These are phyloP conservation scores for Calocybe indica DNA, from an alignment of 768 basidiomycete genomes.

Conservation along the genomic window DNA sequence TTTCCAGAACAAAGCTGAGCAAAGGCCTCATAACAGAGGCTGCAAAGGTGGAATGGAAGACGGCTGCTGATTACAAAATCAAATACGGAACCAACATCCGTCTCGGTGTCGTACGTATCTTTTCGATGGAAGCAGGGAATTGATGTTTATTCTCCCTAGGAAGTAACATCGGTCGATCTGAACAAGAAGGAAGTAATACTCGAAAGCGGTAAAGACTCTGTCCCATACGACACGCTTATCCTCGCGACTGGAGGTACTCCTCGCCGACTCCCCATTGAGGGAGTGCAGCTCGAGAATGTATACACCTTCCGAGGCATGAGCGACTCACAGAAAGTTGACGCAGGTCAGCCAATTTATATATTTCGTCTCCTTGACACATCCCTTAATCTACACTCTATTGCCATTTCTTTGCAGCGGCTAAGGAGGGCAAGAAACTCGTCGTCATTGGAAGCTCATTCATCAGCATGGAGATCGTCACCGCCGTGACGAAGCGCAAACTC, in stretches of 20 bases:
- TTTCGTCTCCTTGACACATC: background rate
- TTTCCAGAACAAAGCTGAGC: conserved; percentile 74
- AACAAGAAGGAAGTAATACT: conserved; percentile 56
- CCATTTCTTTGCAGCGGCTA: conserved; percentile 33
- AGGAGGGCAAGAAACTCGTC: conserved; percentile 73
- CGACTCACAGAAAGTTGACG: conserved; percentile 68
- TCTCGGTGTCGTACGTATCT: conserved; percentile 43
- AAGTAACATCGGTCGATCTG: conserved; percentile 67
- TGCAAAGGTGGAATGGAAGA: conserved; percentile 70
- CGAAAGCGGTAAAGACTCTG: conserved; percentile 48
- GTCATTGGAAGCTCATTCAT: conserved; percentile 91
- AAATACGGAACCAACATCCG: conserved; percentile 67
- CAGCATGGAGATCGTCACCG: conserved; percentile 86
- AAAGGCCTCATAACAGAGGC: conserved; percentile 79
- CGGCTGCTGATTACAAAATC: conserved; percentile 67
- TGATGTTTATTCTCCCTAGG: conserved; percentile 27
- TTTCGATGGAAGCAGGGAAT: background rate
- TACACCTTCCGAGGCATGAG: conserved; percentile 66
- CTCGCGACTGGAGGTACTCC: conserved; percentile 75
- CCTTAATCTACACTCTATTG: background rate
- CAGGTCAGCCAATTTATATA: conserved; percentile 34
- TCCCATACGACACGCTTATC: conserved; percentile 73
- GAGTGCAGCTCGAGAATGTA: conserved; percentile 69
- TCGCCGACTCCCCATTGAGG: conserved; percentile 70
- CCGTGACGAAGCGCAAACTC: conserved; percentile 65